Evolutionary conservation across 1,284 basidiomycete genomes (phyloP).

Genomic region (Neonothopanus nambi): DNA sequence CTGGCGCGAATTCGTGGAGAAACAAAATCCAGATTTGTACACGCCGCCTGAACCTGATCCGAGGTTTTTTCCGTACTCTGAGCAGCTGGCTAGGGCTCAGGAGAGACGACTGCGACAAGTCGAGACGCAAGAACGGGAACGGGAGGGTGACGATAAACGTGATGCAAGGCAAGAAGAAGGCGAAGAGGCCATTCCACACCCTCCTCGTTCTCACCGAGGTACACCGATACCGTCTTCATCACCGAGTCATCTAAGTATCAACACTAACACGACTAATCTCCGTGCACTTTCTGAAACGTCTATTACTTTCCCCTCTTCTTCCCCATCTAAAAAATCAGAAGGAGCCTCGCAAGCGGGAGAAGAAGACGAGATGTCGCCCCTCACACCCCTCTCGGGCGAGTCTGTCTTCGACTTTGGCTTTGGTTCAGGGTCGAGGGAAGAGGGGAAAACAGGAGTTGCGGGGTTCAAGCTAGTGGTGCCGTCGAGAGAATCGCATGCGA

Average conservation of each 20-base stretch:
- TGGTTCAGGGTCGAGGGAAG: neutral
- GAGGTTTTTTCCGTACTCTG: constrained; percentile 53
- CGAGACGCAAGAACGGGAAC: neutral
- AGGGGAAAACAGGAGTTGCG: constrained; percentile 23
- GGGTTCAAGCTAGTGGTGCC: constrained; percentile 29
- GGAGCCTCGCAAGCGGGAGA: neutral
- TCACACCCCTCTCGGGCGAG: constrained; percentile 13
- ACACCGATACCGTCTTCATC: constrained; percentile 11
- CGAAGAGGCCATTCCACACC: neutral
- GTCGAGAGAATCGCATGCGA: constrained; percentile 44
- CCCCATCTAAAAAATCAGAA: constrained; percentile 10
- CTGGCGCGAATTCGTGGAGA: constrained; percentile 74
- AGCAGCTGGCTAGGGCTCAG: constrained; percentile 17
- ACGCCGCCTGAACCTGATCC: constrained; percentile 53
- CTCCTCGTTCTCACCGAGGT: neutral
- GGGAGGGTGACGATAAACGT: neutral
- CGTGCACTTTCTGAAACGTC: constrained; percentile 31
- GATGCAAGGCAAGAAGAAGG: neutral
- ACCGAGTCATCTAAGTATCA: constrained; percentile 10
- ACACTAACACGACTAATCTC: constrained; percentile 24
- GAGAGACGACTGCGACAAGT: constrained; percentile 6
- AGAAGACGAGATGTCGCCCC: constrained; percentile 3
- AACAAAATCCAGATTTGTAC: constrained; percentile 74
- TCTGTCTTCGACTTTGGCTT: too few relatives aligned
- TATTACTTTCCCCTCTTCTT: constrained; percentile 20